Percentiles rank a stretch among this genome's conserved stretches.
phyloP scores from a whole-genome alignment of 2,329 filamentous ascomycete species.

The Myotisia sp. region DNA sequence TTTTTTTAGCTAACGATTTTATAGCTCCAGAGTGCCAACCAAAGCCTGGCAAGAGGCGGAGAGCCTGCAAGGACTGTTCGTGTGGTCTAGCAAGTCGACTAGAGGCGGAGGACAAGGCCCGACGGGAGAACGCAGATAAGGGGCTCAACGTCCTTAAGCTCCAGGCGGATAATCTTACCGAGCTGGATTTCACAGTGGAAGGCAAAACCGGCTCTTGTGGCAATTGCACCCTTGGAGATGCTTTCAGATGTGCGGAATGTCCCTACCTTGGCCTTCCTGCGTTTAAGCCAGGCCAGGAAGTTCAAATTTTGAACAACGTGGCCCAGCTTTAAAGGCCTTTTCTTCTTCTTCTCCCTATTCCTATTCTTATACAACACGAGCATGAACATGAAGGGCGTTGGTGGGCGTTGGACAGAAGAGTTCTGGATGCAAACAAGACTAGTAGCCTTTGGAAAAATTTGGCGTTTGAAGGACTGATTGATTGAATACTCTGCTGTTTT shows the following conservation, averaged over 20 bases:
- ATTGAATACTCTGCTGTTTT: too few species aligned
- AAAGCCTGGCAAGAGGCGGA: conserved; percentile 72
- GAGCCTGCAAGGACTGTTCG: conserved; percentile 95
- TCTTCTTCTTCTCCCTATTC: too few species aligned
- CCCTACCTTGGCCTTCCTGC: conserved; percentile 86
- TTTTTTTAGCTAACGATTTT: conserved; percentile 3
- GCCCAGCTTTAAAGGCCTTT: conserved; percentile 59
- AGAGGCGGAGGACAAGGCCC: conserved; percentile 66
- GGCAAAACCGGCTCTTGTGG: conserved; percentile 92
- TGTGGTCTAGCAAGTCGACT: conserved; percentile 80
- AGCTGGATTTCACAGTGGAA: conserved; percentile 94
- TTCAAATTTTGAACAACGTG: conserved; percentile 71
- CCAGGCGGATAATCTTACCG: conserved; percentile 61
- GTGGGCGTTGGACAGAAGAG: too few species aligned
- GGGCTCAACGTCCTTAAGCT: conserved; percentile 46
- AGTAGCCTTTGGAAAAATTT: too few species aligned
- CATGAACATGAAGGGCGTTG: too few species aligned
- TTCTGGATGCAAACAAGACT: too few species aligned
- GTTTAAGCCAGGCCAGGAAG: conserved; percentile 94
- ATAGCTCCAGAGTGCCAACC: conserved; percentile 73
- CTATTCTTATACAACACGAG: too few species aligned
- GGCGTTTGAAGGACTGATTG: too few species aligned
- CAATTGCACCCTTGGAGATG: conserved; percentile 86
- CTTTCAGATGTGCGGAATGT: conserved; percentile 60
- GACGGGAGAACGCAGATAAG: conserved; percentile 50